Evolutionary conservation across 805 yeast genomes (phyloP).

Genomic region (Ogataea polymorpha): DNA sequence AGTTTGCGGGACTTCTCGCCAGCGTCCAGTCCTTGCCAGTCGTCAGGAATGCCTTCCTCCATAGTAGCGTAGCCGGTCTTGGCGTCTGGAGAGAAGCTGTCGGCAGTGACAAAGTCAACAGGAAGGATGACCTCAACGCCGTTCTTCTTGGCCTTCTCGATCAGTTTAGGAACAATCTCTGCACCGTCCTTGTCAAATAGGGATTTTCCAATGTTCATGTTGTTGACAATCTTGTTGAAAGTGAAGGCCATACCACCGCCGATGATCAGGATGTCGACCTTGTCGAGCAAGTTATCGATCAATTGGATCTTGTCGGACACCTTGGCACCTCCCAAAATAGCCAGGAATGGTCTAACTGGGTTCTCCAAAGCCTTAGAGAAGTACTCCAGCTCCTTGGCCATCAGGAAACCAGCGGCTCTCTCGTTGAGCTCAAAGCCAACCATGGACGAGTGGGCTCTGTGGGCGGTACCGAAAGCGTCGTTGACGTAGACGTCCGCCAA

Average conservation of each 20-base stretch:
- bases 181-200: slow-evolving; percentile 93
- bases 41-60: slow-evolving; percentile 89
- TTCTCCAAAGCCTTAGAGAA: slow-evolving; percentile 98
- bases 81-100: slow-evolving; percentile 91
- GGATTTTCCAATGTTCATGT: slow-evolving; percentile 86
- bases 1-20: slow-evolving; percentile 87
- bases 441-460: slow-evolving; percentile 99
- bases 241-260: slow-evolving; percentile 99
- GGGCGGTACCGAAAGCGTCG: slow-evolving; percentile 99
- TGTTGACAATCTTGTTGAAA: slow-evolving; percentile 88
- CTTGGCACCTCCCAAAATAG: slow-evolving; percentile 99
- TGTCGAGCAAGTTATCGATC: slow-evolving; percentile 94
- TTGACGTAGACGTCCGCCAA: slow-evolving; percentile 96
- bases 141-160: slow-evolving; percentile 96
- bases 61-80: slow-evolving; percentile 79
- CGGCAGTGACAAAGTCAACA: slow-evolving; percentile 94
- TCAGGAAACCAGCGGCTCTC: slow-evolving; percentile 98
- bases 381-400: slow-evolving; percentile 95
- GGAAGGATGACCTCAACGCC: slow-evolving; percentile 92
- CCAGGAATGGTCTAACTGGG: slow-evolving; percentile 98
- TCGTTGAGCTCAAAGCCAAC: slow-evolving; percentile 95
- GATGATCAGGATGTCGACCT: slow-evolving; percentile 89
- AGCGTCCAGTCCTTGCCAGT: slow-evolving; percentile 93
- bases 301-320: slow-evolving; percentile 98
- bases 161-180: slow-evolving; percentile 85